Evolutionary conservation across 495 filamentous ascomycete species (phyloP).

Genomic region (Xylaria bambusicola): DNA sequence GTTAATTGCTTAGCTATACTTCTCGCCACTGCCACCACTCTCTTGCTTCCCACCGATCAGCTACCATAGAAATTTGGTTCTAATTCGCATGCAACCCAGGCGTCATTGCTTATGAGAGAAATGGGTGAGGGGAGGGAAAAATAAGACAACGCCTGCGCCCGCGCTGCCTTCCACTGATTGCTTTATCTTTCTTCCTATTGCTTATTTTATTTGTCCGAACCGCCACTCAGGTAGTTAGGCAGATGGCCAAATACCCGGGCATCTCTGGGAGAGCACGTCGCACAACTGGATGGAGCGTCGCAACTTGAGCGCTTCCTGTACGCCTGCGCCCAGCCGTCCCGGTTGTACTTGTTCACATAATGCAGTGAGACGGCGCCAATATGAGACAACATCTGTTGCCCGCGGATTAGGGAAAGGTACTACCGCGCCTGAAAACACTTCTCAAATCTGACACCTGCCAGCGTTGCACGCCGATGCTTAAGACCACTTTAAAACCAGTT

Average conservation of each 20-base stretch:
- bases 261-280: slow-evolving; percentile 25
- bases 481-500: neutral
- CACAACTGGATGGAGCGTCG: slow-evolving; percentile 20
- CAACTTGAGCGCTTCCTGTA: slow-evolving; percentile 35
- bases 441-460: neutral
- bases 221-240: neutral
- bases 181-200: neutral
- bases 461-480: neutral
- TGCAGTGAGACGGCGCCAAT: slow-evolving; percentile 2
- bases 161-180: neutral
- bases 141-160: neutral
- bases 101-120: neutral
- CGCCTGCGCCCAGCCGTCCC: slow-evolving; percentile 34
- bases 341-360: slow-evolving; percentile 24
- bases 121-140: neutral
- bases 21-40: no score
- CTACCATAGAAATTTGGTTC: neutral
- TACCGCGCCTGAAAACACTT: neutral
- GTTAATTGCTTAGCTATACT: no score
- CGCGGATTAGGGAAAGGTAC: neutral
- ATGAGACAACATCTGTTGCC: slow-evolving; percentile 6
- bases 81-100: neutral
- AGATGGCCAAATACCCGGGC: neutral
- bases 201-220: neutral
- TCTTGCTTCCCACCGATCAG: no score